Evolutionary conservation across 345 rosid genomes (phyloP).

Genomic region (Camelina sativa): DNA sequence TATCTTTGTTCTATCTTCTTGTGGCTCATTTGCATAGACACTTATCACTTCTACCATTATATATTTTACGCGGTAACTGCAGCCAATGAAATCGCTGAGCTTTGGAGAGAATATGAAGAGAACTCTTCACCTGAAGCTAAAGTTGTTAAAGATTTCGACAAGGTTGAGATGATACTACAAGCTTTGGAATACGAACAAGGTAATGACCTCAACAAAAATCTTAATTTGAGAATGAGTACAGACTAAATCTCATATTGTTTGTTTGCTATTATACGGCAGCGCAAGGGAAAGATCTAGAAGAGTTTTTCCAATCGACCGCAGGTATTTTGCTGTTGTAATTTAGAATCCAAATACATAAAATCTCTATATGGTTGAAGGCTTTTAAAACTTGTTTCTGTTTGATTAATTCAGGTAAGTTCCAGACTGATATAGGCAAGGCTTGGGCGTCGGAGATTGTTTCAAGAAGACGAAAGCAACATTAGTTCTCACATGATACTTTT

Average conservation of each 20-base stretch:
- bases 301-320: slow-evolving; percentile 89
- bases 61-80: slow-evolving; percentile 22
- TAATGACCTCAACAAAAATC: slow-evolving; percentile 36
- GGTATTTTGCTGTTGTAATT: slow-evolving; percentile 49
- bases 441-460: slow-evolving; percentile 85
- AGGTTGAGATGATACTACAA: slow-evolving; percentile 96
- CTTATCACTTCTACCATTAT: background rate
- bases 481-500: slow-evolving; percentile 1
- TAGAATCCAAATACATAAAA: background rate
- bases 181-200: slow-evolving; percentile 95
- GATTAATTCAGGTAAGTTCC: slow-evolving; percentile 70
- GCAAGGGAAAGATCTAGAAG: slow-evolving; percentile 89
- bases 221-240: background rate
- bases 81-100: slow-evolving; percentile 75
- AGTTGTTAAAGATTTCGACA: slow-evolving; percentile 93
- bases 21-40: background rate
- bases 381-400: background rate
- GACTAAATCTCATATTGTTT: slow-evolving; percentile 33
- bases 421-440: slow-evolving; percentile 85
- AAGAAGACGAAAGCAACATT: slow-evolving; percentile 58
- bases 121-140: slow-evolving; percentile 92
- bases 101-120: slow-evolving; percentile 94
- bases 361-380: background rate
- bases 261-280: slow-evolving; percentile 53
- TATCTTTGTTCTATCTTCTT: background rate